Evolutionary conservation across 2,329 filamentous ascomycete species (phyloP).

Genomic region (Fusarium drepaniforme): DNA sequence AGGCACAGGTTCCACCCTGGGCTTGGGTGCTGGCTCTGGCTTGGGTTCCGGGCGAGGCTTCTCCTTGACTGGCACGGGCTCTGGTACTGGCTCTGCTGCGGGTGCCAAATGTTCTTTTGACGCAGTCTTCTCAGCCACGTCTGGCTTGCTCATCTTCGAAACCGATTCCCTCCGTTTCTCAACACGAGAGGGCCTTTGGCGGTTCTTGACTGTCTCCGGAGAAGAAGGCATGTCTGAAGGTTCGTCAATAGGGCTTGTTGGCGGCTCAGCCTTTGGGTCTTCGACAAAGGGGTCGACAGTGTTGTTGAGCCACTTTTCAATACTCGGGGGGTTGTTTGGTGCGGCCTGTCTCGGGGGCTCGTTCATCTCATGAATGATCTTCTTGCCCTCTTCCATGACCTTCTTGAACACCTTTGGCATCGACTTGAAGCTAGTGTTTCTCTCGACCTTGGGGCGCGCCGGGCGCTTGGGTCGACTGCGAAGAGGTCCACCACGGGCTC

Average conservation of each 20-base stretch:
- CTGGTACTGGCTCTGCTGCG: slow-evolving; percentile 11
- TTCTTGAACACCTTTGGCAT: slow-evolving; percentile 75
- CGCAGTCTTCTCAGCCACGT: slow-evolving; percentile 27
- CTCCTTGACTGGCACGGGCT: slow-evolving; percentile 14
- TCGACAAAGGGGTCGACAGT: slow-evolving; percentile 75
- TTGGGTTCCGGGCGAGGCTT: slow-evolving; percentile 11
- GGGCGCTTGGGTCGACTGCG: slow-evolving; percentile 53
- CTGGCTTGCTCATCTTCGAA: slow-evolving; percentile 33
- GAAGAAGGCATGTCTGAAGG: slow-evolving; percentile 26
- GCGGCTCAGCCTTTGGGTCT: slow-evolving; percentile 29
- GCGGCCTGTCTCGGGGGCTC: slow-evolving; percentile 65
- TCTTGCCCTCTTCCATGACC: slow-evolving; percentile 73
- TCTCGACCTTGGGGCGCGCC: slow-evolving; percentile 58
- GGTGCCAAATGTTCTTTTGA: slow-evolving; percentile 13
- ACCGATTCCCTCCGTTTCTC: slow-evolving; percentile 38
- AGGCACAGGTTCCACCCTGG: slow-evolving; percentile 7
- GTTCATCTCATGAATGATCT: slow-evolving; percentile 72
- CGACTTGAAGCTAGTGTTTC: slow-evolving; percentile 69
- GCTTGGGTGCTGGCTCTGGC: neutral
- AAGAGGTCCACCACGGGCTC: slow-evolving; percentile 57
- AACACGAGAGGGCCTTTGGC: slow-evolving; percentile 41
- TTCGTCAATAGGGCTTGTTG: slow-evolving; percentile 24
- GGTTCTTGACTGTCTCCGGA: slow-evolving; percentile 37
- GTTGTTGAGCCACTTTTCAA: slow-evolving; percentile 74
- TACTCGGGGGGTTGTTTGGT: slow-evolving; percentile 70